Percentiles rank a stretch among this genome's conserved stretches.
phyloP scores from a whole-genome alignment of 192 early-diverging fungal species.

The Diversispora epigaea region DNA sequence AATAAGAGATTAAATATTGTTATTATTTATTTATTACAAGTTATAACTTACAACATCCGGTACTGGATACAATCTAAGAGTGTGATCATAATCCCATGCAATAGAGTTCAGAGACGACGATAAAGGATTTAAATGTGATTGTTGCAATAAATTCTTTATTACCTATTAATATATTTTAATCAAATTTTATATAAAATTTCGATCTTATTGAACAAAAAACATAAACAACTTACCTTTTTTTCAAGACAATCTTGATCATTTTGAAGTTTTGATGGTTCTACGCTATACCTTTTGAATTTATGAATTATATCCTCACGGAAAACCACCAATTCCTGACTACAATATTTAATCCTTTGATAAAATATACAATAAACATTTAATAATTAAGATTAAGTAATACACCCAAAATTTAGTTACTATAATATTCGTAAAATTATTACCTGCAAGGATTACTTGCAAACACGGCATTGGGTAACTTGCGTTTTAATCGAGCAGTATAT shows the following conservation, averaged over 20 bases:
- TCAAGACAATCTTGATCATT: too few relatives aligned
- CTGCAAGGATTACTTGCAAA: slow-evolving; percentile 87
- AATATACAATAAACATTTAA: neutral
- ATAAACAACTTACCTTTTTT: too few relatives aligned
- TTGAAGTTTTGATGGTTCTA: slow-evolving; percentile 53
- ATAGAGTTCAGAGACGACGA: slow-evolving; percentile 74
- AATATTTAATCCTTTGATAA: slow-evolving; percentile 76
- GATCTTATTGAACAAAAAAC: too few relatives aligned
- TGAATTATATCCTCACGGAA: slow-evolving; percentile 84
- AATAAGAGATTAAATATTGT: too few relatives aligned
- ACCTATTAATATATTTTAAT: slow-evolving; percentile 56
- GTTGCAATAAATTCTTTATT: slow-evolving; percentile 78
- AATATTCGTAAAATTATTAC: slow-evolving; percentile 34
- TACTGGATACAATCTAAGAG: slow-evolving; percentile 82
- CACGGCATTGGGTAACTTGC: slow-evolving; percentile 56
- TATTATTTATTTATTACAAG: too few relatives aligned
- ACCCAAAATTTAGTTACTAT: neutral
- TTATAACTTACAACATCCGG: slow-evolving; percentile 71
- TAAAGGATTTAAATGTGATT: slow-evolving; percentile 82
- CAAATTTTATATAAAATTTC: too few relatives aligned
- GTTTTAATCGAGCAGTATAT: slow-evolving; percentile 62
- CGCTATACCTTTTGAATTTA: slow-evolving; percentile 72
- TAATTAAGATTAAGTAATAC: slow-evolving; percentile 23
- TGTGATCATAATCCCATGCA: slow-evolving; percentile 81
- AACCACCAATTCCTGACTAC: slow-evolving; percentile 87